A percentile compares a stretch with the other conserved stretches of the same genome.
These are phyloP conservation scores for Lactarius psammicola DNA, from an alignment of 768 basidiomycete genomes.

Conservation along the genomic window DNA sequence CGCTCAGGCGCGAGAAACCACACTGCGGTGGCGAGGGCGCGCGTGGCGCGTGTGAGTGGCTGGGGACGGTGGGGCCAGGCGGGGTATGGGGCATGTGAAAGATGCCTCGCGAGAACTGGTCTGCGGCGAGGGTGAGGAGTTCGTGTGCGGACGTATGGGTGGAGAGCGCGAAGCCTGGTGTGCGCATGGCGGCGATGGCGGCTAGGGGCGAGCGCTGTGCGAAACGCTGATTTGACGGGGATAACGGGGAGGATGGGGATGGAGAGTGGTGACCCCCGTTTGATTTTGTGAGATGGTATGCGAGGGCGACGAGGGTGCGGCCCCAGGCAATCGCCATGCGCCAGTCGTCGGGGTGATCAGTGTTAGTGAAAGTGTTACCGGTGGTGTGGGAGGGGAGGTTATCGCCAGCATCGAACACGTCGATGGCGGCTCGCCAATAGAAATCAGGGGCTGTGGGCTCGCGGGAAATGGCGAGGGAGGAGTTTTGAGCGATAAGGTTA, in stretches of 20 bases:
- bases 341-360: constrained; percentile 54
- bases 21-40: neutral
- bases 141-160: constrained; percentile 45
- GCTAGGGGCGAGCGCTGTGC: constrained; percentile 47
- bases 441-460: constrained; percentile 52
- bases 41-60: neutral
- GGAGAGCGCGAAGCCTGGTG: constrained; percentile 49
- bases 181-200: constrained; percentile 46
- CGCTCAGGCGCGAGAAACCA: constrained; percentile 54
- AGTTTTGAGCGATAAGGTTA: constrained; percentile 53
- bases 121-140: constrained; percentile 59
- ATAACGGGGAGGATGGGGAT: constrained; percentile 11
- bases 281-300: constrained; percentile 42
- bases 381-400: constrained; percentile 48
- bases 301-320: constrained; percentile 58
- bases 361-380: neutral
- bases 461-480: constrained; percentile 49
- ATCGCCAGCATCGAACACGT: constrained; percentile 69
- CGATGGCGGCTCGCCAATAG: constrained; percentile 69
- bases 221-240: constrained; percentile 15
- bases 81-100: constrained; percentile 65
- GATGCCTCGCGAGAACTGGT: constrained; percentile 67
- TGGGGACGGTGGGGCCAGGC: neutral
- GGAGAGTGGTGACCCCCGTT: constrained; percentile 29
- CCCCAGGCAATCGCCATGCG: constrained; percentile 67